These are phyloP conservation scores for Basidioascus undulatus DNA, from an alignment of 768 basidiomycete species.

Conservation along the genomic window DNA sequence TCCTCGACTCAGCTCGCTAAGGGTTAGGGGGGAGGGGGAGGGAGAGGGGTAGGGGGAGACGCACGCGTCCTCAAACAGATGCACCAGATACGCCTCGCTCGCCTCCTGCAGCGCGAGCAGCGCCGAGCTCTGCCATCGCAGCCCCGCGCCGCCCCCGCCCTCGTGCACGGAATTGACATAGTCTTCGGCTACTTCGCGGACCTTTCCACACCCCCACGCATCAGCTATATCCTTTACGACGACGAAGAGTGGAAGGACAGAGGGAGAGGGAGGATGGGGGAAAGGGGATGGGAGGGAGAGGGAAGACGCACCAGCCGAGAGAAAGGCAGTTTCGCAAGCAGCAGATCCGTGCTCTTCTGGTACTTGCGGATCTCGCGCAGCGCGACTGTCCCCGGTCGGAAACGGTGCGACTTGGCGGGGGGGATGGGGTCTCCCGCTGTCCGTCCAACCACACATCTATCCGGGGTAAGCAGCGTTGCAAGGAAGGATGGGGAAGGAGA, in stretches of 20 bases:
- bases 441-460: too few relatives aligned
- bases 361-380: slow-evolving; percentile 82
- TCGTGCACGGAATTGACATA: slow-evolving; percentile 42
- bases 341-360: slow-evolving; percentile 73
- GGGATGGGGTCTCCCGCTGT: too few relatives aligned
- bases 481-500: too few relatives aligned
- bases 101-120: slow-evolving; percentile 88
- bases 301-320: slow-evolving; percentile 50
- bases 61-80: slow-evolving; percentile 94
- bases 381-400: slow-evolving; percentile 70
- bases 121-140: slow-evolving; percentile 92
- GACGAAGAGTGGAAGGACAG: background rate
- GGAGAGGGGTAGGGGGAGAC: slow-evolving; percentile 19
- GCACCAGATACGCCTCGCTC: slow-evolving; percentile 79
- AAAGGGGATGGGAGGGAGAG: background rate
- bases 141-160: slow-evolving; percentile 30
- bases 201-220: slow-evolving; percentile 33
- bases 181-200: slow-evolving; percentile 80
- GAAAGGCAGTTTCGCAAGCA: slow-evolving; percentile 72
- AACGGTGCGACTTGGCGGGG: slow-evolving; percentile 50
- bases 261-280: background rate
- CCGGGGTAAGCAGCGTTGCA: too few relatives aligned
- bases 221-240: slow-evolving; percentile 2
- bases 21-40: background rate
- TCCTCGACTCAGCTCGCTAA: background rate